Conservation (phyloP, 1,284 basidiomycete species). For the Kalmanozyma brasiliensis region DNA sequence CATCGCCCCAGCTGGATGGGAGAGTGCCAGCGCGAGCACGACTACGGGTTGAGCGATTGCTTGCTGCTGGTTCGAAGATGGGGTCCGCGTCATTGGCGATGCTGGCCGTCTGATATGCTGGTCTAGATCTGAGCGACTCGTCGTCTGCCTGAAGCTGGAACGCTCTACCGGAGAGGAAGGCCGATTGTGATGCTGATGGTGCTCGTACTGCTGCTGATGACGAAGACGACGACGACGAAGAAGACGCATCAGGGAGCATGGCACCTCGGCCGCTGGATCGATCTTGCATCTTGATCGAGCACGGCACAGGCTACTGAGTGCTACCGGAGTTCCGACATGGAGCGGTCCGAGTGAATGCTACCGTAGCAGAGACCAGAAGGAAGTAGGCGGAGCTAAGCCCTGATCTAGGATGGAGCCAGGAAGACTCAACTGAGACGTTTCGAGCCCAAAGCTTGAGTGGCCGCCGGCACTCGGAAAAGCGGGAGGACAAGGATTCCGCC, state of each 20-base stretch:
- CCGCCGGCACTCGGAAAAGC: too few relatives aligned
- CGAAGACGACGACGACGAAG: constrained; percentile 5
- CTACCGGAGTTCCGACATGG: constrained; percentile 8
- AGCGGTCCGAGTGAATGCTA: neutral
- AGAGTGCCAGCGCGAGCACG: constrained; percentile 57
- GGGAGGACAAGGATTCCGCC: too few relatives aligned
- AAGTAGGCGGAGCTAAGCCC: too few relatives aligned
- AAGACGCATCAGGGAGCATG: constrained; percentile 2
- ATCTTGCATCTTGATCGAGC: constrained; percentile 12
- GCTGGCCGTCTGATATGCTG: constrained; percentile 33
- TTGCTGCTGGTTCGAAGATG: constrained; percentile 24
- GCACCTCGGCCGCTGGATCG: constrained; percentile 8
- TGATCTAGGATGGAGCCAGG: too few relatives aligned
- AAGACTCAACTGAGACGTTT: too few relatives aligned
- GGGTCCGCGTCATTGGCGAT: constrained; percentile 49
- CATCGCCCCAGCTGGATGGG: constrained; percentile 54
- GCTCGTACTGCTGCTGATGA: neutral
- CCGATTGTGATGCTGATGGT: constrained; percentile 18
- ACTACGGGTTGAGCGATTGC: constrained; percentile 26
- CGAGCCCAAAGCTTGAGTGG: too few relatives aligned
- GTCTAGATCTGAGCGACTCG: constrained; percentile 26
- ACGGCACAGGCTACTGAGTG: constrained; percentile 2
- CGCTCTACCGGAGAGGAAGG: constrained; percentile 29
- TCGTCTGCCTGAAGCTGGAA: constrained; percentile 52
- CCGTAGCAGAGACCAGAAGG: neutral